These are phyloP conservation scores for Hericium alpestre DNA, from an alignment of 768 basidiomycete species.

Conservation along the genomic window DNA sequence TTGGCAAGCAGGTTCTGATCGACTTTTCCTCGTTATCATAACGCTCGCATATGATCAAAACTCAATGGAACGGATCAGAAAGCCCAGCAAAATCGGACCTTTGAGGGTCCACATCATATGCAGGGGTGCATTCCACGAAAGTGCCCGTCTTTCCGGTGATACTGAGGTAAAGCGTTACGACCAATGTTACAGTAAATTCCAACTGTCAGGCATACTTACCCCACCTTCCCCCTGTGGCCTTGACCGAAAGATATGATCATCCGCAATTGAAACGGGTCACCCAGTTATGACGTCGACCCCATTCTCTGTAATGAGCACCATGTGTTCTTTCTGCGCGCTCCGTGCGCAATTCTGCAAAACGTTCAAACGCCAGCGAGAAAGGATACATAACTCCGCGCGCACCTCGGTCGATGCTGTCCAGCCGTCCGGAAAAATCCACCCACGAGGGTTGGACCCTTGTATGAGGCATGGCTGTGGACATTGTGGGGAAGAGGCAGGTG, in stretches of 20 bases:
- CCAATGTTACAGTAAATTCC: not conserved
- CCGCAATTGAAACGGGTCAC: not conserved
- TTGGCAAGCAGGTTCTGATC: no score
- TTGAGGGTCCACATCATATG: no score
- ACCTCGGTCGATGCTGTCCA: conserved; percentile 92
- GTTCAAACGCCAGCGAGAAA: not conserved
- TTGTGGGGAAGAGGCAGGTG: not conserved
- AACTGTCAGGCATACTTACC: not conserved
- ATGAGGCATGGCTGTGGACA: conserved; percentile 56
- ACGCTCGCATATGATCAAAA: no score
- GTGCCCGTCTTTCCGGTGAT: no score
- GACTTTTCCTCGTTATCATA: no score
- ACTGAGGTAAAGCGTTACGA: not conserved
- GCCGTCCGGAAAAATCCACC: conserved; percentile 81
- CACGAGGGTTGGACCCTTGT: conserved; percentile 57
- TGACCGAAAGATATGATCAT: no score
- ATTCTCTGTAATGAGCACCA: conserved; percentile 68
- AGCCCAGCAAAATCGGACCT: no score
- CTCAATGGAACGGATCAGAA: no score
- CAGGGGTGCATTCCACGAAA: no score
- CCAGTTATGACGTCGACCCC: conserved; percentile 73
- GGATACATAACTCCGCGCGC: conserved; percentile 12
- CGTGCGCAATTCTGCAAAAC: conserved; percentile 59
- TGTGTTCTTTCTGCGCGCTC: conserved; percentile 82
- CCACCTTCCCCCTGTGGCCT: not conserved